Evolutionary conservation across 768 basidiomycete genomes (phyloP), one percentile per base, ranked within the genome.

Genomic region (Lactarius vividus): DNA sequence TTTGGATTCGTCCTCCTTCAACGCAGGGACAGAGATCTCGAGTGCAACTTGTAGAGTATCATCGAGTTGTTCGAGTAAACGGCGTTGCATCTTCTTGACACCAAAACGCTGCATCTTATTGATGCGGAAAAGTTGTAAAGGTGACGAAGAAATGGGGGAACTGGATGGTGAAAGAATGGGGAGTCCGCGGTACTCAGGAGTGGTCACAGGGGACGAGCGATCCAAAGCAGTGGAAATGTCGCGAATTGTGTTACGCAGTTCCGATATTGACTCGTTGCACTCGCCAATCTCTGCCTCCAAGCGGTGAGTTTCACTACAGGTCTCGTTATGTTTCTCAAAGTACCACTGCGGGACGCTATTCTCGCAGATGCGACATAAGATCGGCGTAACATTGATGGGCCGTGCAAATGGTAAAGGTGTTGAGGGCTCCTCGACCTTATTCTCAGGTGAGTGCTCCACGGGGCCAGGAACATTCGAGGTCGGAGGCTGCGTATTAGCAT

Each of bases 291-390:
- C 96, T 20, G 95, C 94, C 77, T 99, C 97, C 67, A 99, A 82
- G 54, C 93, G 88, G 77, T 99, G 97, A 3, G 92, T 89, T 78
- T 98, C 96, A 70, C 87, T 93, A 72, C 97, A 99, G 13, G 96
- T 98, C 78, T 99, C 97, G 83, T 94, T 98, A 80, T 99, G 97
- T 80, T 98, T 98, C 80, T 98, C 97, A 75, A 99, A 99, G 80
- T 95, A 99, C 97, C 97, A 99, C 67, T 96, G 92, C 2, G 96
- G 96, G 64, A 98, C 91, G 71, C 91, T 88, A 73, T 91, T 88
- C 78, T 99, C 97, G 81, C 97, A 99, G 68, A 99, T 99, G 35
- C 97, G 91, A 79, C 97, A 98, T 26, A 99, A 83, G 59, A 98
- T 92, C 33, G 84, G 87, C 66, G 92, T 86, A 29, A 84, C 87